Percentiles rank a stretch among this genome's conserved stretches.
Conservation (phyloP, 1,139 yeast species). For the Candida labiduridarum region DNA sequence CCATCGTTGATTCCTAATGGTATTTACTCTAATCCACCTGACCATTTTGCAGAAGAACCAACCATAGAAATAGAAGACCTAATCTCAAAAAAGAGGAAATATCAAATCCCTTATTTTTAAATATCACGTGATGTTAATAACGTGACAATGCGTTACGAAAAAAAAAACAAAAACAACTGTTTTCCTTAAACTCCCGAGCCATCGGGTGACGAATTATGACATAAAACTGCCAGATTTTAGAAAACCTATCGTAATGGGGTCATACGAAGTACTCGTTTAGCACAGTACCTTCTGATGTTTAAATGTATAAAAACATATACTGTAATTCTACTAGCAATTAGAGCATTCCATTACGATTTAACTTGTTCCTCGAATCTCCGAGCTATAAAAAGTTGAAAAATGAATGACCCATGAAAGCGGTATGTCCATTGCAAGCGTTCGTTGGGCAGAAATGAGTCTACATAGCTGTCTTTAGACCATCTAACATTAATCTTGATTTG, state of each 20-base stretch:
- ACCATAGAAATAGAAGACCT: too few species aligned
- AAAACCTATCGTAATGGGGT: neutral
- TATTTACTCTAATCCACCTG: too few species aligned
- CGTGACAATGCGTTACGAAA: neutral
- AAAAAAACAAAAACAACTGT: neutral
- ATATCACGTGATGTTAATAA: neutral
- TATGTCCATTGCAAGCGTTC: neutral
- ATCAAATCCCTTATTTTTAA: too few species aligned
- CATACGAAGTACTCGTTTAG: neutral
- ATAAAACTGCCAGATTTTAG: neutral
- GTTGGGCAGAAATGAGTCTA: neutral
- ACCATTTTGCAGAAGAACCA: too few species aligned
- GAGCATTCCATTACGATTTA: neutral
- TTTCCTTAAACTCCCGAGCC: constrained; percentile 2
- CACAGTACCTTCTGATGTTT: neutral
- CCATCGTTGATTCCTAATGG: too few species aligned
- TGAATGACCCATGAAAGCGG: neutral
- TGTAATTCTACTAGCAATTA: neutral
- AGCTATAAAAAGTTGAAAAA: neutral
- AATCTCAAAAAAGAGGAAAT: too few species aligned
- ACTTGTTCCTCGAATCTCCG: constrained; percentile 1
- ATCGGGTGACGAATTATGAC: neutral
- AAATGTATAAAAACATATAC: neutral
- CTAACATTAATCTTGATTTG: neutral
- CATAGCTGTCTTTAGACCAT: neutral